Evolutionary conservation across 2,329 filamentous ascomycete genomes (phyloP), one percentile per base, ranked within the genome.

Genomic region (Hypomyces perniciosus): DNA sequence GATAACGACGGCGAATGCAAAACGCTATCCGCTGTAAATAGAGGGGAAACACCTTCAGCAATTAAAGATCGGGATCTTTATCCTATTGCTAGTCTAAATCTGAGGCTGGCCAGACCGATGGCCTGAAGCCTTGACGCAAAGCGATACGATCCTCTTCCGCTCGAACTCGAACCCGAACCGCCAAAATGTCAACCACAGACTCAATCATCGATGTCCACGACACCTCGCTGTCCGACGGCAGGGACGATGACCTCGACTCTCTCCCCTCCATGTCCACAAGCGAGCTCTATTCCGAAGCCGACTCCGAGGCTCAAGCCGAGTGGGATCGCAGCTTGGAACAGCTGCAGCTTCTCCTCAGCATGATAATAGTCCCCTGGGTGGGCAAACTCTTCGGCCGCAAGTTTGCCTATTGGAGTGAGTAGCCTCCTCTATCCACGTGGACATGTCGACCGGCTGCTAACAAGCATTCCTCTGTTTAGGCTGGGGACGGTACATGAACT

Each of bases 261-360:
- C 75, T 86, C 26, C 81, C 83, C 26, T 86, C 84, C 49, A 72
- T 77, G 44, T 78, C 78, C 13, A 80, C 75, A 56, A 78, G 77
- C 46, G 82, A 85, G 34, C 61, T 72, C 46, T 75, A 75, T 58
- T 75, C 73, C 31, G 81, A 86, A 45, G 75, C 77, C 54, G 76
- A 86, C 54, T 90, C 87, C 37, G 92, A 97, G 65, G 93, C 93
- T 8, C 92, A 99, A 69, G 81, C 81, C 54, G 92, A 99, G 72
- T 99, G 93, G 93, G 86, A 92, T 62, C 88, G 91, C 62, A 95
- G 88, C 62, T 73, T 99, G 56, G 89, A 96, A 69, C 93, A 99
- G 72, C 72, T 99, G 54, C 90, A 99, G 73, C 77, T 97, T 57
- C 77, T 99, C 59, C 71, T 97, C 65, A 95, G 88, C 20, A 95